A percentile compares a stretch with the other conserved stretches of the same genome.
Evolutionary conservation across 805 yeast genomes (phyloP).

Genomic region (Clavispora carvajalis): DNA sequence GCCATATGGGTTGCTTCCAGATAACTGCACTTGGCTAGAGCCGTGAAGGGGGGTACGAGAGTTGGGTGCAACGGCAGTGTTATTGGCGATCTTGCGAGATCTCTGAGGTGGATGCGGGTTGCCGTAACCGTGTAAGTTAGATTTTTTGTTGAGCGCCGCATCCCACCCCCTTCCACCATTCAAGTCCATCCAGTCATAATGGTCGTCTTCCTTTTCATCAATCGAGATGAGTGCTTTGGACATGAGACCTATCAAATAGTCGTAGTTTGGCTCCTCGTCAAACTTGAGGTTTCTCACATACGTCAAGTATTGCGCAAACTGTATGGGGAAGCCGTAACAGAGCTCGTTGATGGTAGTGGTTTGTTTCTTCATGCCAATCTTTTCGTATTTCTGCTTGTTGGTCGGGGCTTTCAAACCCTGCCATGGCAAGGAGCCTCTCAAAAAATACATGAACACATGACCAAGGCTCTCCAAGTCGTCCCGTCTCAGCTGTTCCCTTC

Average conservation of each 20-base stretch:
- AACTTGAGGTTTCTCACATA: constrained; percentile 84
- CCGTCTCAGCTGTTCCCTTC: constrained; percentile 93
- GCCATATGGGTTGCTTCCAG: not conserved
- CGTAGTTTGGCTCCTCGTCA: constrained; percentile 94
- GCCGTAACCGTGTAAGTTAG: constrained; percentile 93
- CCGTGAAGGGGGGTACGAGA: not conserved
- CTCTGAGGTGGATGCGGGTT: constrained; percentile 72
- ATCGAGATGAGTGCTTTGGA: constrained; percentile 70
- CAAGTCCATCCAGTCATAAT: constrained; percentile 96
- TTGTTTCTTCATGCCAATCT: constrained; percentile 94
- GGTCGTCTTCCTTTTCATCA: constrained; percentile 73
- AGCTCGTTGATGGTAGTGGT: constrained; percentile 80
- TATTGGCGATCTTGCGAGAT: constrained; percentile 18
- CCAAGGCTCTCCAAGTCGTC: constrained; percentile 96
- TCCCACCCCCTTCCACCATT: constrained; percentile 98
- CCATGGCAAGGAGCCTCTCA: constrained; percentile 96
- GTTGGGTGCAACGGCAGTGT: not conserved
- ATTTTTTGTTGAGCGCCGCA: constrained; percentile 79
- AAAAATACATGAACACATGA: constrained; percentile 91
- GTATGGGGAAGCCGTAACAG: constrained; percentile 85
- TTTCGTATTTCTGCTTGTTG: constrained; percentile 95
- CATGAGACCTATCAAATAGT: constrained; percentile 72
- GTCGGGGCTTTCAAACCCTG: constrained; percentile 98
- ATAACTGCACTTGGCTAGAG: not conserved
- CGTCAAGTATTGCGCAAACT: constrained; percentile 86